Evolutionary conservation across 805 yeast genomes (phyloP).

Genomic region (Jamesozyma gamospora): DNA sequence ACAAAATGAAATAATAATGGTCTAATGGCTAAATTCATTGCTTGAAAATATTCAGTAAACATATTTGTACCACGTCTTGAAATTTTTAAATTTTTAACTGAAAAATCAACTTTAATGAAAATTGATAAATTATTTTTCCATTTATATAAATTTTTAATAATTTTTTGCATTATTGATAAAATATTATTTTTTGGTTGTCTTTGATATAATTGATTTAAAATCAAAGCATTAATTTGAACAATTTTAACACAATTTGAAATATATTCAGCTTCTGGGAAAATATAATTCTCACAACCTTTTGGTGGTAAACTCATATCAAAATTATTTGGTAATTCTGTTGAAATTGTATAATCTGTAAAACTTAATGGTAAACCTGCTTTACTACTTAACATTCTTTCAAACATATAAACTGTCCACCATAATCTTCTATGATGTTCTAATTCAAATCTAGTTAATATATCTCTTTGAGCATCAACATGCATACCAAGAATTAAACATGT

Average conservation of each 20-base stretch:
- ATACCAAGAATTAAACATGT: constrained; percentile 65
- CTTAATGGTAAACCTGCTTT: constrained; percentile 75
- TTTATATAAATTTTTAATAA: constrained; percentile 53
- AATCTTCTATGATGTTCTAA: constrained; percentile 74
- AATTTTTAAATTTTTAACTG: constrained; percentile 35
- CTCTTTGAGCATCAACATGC: constrained; percentile 76
- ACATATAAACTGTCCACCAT: constrained; percentile 80
- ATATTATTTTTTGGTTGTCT: constrained; percentile 70
- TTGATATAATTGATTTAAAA: constrained; percentile 58
- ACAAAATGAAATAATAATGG: constrained; percentile 72
- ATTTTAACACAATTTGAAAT: constrained; percentile 69
- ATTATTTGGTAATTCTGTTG: constrained; percentile 66
- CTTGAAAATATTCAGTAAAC: constrained; percentile 78
- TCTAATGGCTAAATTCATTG: constrained; percentile 67
- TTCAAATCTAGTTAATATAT: constrained; percentile 52
- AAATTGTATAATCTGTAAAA: constrained; percentile 72
- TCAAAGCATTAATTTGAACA: constrained; percentile 68
- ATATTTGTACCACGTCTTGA: constrained; percentile 61
- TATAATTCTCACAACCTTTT: constrained; percentile 49
- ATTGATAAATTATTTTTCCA: constrained; percentile 63
- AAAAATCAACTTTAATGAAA: constrained; percentile 54
- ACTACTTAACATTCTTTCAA: constrained; percentile 76
- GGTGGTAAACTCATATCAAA: constrained; percentile 58
- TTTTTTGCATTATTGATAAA: constrained; percentile 59
- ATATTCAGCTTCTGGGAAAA: constrained; percentile 71